Evolutionary conservation across 495 filamentous ascomycete species (phyloP).

Genomic region (Penicillium pulvis): DNA sequence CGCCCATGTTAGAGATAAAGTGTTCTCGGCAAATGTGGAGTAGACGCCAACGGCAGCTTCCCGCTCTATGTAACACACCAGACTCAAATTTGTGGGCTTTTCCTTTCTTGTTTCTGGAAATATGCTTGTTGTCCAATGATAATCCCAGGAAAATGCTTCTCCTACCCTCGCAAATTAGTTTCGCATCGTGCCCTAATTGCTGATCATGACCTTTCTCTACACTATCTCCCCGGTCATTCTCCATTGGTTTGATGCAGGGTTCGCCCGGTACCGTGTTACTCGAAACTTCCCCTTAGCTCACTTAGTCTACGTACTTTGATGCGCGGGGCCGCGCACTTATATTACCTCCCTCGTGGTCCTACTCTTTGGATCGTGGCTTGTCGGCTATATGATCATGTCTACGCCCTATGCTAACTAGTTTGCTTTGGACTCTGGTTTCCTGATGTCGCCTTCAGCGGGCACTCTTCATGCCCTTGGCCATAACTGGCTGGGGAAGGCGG

Average conservation of each 20-base stretch:
- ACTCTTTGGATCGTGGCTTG: not conserved
- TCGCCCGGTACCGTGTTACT: too few relatives aligned
- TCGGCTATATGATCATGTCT: not conserved
- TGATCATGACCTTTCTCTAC: slow-evolving; percentile 4
- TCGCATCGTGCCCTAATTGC: not conserved
- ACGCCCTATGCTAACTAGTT: not conserved
- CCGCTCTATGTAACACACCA: not conserved
- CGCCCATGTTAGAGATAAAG: slow-evolving; percentile 18
- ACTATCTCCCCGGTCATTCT: slow-evolving; percentile 6
- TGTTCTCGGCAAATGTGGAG: slow-evolving; percentile 8
- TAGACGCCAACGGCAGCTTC: not conserved
- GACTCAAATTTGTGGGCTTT: not conserved
- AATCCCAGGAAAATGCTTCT: not conserved
- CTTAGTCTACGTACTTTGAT: slow-evolving; percentile 19
- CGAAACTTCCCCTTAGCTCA: not conserved
- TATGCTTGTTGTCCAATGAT: not conserved
- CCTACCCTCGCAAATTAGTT: not conserved
- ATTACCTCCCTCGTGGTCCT: slow-evolving; percentile 10
- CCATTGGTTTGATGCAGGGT: slow-evolving; percentile 3
- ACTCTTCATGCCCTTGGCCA: slow-evolving; percentile 24
- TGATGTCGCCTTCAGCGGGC: slow-evolving; percentile 19
- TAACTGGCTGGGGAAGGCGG: slow-evolving; percentile 28
- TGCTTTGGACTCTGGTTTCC: slow-evolving; percentile 2
- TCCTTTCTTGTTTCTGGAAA: not conserved
- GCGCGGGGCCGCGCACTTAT: slow-evolving; percentile 11